Evolutionary conservation across 257 asterid species (phyloP).

Genomic region (Lantana camara): DNA sequence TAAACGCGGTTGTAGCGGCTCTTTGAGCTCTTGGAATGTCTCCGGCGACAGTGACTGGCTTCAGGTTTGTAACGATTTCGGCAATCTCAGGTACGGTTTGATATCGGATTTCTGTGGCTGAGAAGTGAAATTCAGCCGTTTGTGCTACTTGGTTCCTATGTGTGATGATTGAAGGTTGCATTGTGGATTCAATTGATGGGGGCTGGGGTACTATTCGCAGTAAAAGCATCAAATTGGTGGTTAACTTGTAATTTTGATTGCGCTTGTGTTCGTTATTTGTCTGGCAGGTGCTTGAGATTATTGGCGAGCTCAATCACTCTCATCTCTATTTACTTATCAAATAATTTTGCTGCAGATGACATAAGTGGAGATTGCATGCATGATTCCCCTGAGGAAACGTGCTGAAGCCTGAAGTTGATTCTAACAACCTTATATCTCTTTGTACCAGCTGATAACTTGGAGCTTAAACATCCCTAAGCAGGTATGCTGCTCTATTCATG

Average conservation of each 20-base stretch:
- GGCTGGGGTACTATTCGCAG: slow-evolving; percentile 70
- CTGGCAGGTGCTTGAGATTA: slow-evolving; percentile 1
- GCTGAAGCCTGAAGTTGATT: slow-evolving; percentile 91
- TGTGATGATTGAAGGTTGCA: background rate
- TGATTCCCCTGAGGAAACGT: slow-evolving; percentile 84
- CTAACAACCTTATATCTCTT: slow-evolving; percentile 67
- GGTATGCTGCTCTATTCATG: slow-evolving; percentile 50
- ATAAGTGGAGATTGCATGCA: slow-evolving; percentile 88
- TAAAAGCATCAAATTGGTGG: slow-evolving; percentile 79
- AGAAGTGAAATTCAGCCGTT: slow-evolving; percentile 9
- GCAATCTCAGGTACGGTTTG: slow-evolving; percentile 69
- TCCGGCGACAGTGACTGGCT: slow-evolving; percentile 94
- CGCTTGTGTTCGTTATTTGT: slow-evolving; percentile 11
- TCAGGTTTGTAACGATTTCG: slow-evolving; percentile 92
- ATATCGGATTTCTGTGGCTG: background rate
- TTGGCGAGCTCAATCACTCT: slow-evolving; percentile 21
- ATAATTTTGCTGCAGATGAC: slow-evolving; percentile 60
- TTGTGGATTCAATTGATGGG: slow-evolving; percentile 6
- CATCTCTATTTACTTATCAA: slow-evolving; percentile 11
- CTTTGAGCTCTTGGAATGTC: slow-evolving; percentile 66
- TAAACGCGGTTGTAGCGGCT: slow-evolving; percentile 87
- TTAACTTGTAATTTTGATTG: slow-evolving; percentile 28
- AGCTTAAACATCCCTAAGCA: slow-evolving; percentile 79
- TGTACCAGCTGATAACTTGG: slow-evolving; percentile 58
- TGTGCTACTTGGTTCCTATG: background rate